Percentiles rank a stretch among this genome's conserved stretches.
These are phyloP conservation scores for Fusarium nisikadoi DNA, from an alignment of 2,329 filamentous ascomycete genomes.

Conservation along the genomic window DNA sequence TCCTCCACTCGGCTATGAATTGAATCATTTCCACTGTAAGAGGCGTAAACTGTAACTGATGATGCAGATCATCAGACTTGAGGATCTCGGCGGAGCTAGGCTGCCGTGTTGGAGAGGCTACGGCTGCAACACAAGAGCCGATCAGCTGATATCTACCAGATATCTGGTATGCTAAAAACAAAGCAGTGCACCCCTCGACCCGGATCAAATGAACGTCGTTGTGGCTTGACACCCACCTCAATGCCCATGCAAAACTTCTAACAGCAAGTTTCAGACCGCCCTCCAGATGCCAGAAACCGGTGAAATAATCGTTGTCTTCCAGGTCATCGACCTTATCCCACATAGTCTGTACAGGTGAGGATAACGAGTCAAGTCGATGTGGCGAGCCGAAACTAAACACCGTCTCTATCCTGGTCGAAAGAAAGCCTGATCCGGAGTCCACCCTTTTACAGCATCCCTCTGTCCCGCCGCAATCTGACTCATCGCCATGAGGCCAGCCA, in stretches of 20 bases:
- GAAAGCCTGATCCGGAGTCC: neutral
- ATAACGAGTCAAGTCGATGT: too few relatives aligned
- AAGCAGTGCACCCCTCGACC: accelerated
- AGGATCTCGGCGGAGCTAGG: accelerated
- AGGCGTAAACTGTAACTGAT: accelerated
- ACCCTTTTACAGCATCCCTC: accelerated
- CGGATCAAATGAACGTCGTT: accelerated
- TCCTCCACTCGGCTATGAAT: accelerated
- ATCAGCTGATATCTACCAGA: neutral
- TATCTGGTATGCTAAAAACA: neutral
- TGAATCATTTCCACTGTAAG: neutral
- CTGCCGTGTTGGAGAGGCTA: accelerated
- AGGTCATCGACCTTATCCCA: too few relatives aligned
- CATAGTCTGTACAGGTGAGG: too few relatives aligned
- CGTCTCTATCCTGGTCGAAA: accelerated
- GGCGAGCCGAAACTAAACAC: accelerated
- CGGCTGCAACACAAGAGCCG: neutral
- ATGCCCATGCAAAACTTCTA: neutral
- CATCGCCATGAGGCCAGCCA: neutral
- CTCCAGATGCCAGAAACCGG: neutral
- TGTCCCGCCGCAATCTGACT: accelerated
- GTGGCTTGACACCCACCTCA: accelerated
- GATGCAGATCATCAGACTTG: accelerated
- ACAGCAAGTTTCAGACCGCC: accelerated
- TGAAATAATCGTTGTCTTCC: neutral